Percentiles rank a stretch among this genome's conserved stretches.
These are phyloP conservation scores for Xylaria longipes DNA, from an alignment of 495 filamentous ascomycete species.

Conservation along the genomic window DNA sequence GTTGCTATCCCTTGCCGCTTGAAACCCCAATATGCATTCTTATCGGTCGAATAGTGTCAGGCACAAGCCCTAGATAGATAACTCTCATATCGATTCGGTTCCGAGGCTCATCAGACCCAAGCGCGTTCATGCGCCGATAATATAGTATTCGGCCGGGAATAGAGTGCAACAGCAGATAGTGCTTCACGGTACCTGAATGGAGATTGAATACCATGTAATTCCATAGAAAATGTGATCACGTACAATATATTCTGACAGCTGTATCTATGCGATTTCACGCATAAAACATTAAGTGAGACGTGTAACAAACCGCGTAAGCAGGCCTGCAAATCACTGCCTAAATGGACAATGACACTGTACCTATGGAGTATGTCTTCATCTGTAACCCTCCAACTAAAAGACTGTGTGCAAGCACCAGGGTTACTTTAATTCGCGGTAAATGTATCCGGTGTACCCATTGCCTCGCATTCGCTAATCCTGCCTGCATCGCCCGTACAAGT, in stretches of 20 bases:
- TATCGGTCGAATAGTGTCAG: conserved; percentile 47
- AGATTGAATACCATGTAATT: neutral
- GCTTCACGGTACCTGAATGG: neutral
- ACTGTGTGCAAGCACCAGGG: neutral
- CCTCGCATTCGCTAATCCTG: neutral
- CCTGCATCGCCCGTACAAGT: neutral
- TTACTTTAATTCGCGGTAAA: conserved; percentile 14
- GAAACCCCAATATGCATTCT: conserved; percentile 8
- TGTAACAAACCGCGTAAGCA: conserved; percentile 1
- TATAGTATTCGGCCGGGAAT: neutral
- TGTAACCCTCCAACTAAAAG: neutral
- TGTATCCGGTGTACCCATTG: neutral
- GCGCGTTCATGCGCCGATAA: neutral
- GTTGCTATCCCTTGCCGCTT: conserved; percentile 17
- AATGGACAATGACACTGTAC: neutral
- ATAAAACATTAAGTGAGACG: neutral
- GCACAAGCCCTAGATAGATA: conserved; percentile 57
- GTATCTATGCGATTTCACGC: neutral
- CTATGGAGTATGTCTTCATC: neutral
- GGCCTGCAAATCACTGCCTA: conserved; percentile 3
- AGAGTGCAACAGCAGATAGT: neutral
- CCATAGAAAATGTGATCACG: neutral
- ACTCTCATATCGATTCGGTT: neutral
- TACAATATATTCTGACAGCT: neutral
- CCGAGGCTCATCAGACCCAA: conserved; percentile 4